These are phyloP conservation scores for Cercospora citrullina DNA, from an alignment of 2,329 filamentous ascomycete genomes.

Conservation along the genomic window DNA sequence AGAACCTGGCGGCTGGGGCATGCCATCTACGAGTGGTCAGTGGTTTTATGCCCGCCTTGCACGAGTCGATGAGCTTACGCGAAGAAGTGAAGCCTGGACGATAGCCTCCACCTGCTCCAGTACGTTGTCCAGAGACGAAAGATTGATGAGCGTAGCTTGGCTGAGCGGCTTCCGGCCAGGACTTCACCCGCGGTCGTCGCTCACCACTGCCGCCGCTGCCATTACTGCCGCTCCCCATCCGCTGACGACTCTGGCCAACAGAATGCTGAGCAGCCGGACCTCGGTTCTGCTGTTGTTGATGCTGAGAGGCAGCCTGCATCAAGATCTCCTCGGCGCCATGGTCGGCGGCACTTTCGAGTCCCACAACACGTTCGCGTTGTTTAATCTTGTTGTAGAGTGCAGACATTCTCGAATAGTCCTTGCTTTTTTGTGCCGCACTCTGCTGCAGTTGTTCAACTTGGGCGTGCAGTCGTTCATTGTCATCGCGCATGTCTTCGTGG, in stretches of 20 bases:
- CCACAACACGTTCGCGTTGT: slow-evolving; percentile 54
- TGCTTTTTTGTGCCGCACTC: slow-evolving; percentile 19
- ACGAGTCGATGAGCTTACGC: slow-evolving; percentile 10
- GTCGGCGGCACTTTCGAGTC: slow-evolving; percentile 57
- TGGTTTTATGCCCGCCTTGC: too few relatives aligned
- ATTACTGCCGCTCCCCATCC: slow-evolving; percentile 10
- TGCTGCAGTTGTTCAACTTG: slow-evolving; percentile 13
- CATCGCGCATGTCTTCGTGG: slow-evolving; percentile 14
- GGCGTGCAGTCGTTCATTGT: slow-evolving; percentile 12
- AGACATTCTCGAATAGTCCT: slow-evolving; percentile 4
- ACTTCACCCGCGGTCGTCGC: slow-evolving; percentile 13
- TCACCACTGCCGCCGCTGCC: slow-evolving; percentile 12
- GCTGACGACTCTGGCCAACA: slow-evolving; percentile 6
- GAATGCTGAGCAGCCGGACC: not conserved
- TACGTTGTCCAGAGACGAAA: not conserved
- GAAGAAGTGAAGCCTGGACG: slow-evolving; percentile 5
- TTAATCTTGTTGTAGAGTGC: slow-evolving; percentile 56
- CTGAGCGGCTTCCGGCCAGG: slow-evolving; percentile 15
- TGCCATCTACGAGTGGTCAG: slow-evolving; percentile 13
- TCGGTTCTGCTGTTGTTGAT: slow-evolving; percentile 3
- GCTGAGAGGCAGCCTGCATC: slow-evolving; percentile 28
- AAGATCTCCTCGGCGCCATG: slow-evolving; percentile 53
- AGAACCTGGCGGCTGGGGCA: not conserved
- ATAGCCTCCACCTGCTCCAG: not conserved
- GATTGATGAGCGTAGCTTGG: slow-evolving; percentile 1